A percentile compares a stretch with the other conserved stretches of the same genome.
phyloP scores from a whole-genome alignment of 2,329 filamentous ascomycete species.

The Incumbomyces lentus region DNA sequence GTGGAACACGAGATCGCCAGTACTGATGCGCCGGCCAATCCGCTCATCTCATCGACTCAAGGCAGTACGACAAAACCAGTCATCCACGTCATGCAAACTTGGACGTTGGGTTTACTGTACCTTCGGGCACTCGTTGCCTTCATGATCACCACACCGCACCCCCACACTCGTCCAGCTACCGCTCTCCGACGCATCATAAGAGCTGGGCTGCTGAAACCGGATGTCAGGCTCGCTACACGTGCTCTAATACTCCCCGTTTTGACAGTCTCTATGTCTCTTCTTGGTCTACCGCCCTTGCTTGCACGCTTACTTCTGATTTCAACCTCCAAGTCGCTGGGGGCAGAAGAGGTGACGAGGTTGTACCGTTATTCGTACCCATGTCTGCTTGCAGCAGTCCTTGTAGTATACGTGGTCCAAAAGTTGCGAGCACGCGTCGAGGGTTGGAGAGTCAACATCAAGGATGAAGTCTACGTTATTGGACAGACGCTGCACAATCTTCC shows the following conservation, averaged over 20 bases:
- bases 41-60: slow-evolving; percentile 13
- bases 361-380: slow-evolving; percentile 68
- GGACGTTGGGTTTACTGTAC: slow-evolving; percentile 87
- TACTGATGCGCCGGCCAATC: neutral
- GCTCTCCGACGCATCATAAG: slow-evolving; percentile 65
- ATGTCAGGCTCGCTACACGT: slow-evolving; percentile 67
- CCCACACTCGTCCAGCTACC: slow-evolving; percentile 54
- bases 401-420: slow-evolving; percentile 20
- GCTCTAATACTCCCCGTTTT: slow-evolving; percentile 72
- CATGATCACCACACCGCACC: slow-evolving; percentile 33
- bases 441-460: slow-evolving; percentile 74
- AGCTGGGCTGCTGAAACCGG: slow-evolving; percentile 67
- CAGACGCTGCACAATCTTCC: slow-evolving; percentile 93
- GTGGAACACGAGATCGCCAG: neutral
- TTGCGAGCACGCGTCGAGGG: slow-evolving; percentile 49
- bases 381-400: slow-evolving; percentile 37
- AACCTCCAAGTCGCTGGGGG: slow-evolving; percentile 29
- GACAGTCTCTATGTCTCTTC: slow-evolving; percentile 50
- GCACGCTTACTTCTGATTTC: slow-evolving; percentile 2
- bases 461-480: slow-evolving; percentile 93
- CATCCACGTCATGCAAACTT: slow-evolving; percentile 81
- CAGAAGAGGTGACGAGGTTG: slow-evolving; percentile 30
- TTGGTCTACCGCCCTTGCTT: slow-evolving; percentile 54
- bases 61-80: slow-evolving; percentile 45
- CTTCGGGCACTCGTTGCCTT: slow-evolving; percentile 65